A percentile compares a stretch with the other conserved stretches of the same genome.
phyloP scores from a whole-genome alignment of 2,329 filamentous ascomycete genomes.

The Lasiodiplodia citricola region DNA sequence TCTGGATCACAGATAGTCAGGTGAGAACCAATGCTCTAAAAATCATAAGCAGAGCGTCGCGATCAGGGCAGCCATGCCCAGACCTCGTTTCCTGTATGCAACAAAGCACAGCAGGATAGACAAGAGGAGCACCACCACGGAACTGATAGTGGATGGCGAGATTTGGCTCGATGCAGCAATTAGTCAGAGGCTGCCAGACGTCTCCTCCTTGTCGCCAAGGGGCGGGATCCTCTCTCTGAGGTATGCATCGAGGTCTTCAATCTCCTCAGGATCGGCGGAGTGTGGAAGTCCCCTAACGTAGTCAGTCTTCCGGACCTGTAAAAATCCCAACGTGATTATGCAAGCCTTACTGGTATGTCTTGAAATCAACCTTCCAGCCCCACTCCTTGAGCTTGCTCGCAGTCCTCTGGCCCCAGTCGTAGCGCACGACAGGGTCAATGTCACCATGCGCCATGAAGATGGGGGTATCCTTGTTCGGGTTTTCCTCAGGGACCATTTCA shows the following conservation, averaged over 20 bases:
- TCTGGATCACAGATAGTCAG: not conserved
- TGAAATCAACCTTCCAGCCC: conserved; percentile 77
- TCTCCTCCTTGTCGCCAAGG: conserved; percentile 44
- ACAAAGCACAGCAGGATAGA: not conserved
- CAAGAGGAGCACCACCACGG: not conserved
- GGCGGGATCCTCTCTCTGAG: conserved; percentile 59
- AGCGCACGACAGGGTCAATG: conserved; percentile 73
- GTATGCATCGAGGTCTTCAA: conserved; percentile 78
- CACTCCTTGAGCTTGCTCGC: conserved; percentile 69
- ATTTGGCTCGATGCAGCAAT: not conserved
- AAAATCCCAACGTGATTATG: conserved; percentile 6
- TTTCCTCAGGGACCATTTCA: conserved; percentile 48
- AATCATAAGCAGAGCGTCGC: conserved; percentile 1
- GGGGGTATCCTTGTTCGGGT: conserved; percentile 74
- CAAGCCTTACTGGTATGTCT: conserved; percentile 70
- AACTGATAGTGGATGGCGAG: not conserved
- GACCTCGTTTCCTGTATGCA: conserved; percentile 13
- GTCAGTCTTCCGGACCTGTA: not conserved
- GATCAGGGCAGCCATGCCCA: not conserved
- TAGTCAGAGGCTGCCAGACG: conserved; percentile 24
- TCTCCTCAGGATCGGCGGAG: conserved; percentile 76
- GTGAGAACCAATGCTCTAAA: not conserved
- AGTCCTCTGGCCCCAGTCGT: conserved; percentile 71
- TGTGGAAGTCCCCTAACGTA: conserved; percentile 69
- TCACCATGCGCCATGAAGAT: conserved; percentile 92